Base-by-base conservation (phyloP, 106 monocot species). In the Dendrobium officinale region DNA sequence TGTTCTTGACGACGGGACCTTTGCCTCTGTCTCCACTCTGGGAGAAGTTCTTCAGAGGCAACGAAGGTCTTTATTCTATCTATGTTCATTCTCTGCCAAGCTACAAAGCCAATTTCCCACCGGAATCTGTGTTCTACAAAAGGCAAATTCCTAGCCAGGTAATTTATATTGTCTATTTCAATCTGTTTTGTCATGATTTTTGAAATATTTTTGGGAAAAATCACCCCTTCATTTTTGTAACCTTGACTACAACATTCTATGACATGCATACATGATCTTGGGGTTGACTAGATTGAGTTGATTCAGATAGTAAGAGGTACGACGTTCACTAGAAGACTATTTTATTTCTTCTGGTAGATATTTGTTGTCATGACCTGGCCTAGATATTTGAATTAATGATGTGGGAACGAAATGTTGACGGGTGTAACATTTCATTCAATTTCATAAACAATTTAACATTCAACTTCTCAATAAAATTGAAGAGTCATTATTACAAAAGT, bases 91-190 rank as follows among this genome's bases (percentile, higher is more conserved):
- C 91, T 2, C 40, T 87, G 81, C 91, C 91, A 6, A 43, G 75
- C 54, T 91, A 91, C 73, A 31, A 72, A 37, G 80, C 82, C 24
- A 56, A 76, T 22, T 90, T 75, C 80, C 75, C 85, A 3, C 59
- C 77, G 1, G 41, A 29, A 18, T 90, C 90, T 33, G 82, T 85
- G 4, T 90, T 90, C 80, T 85, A 85, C 75, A n/a, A 61, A 26
- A 80, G 87, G 33, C 90, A 90, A 67, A 85, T 90, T 51, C 90
- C 90, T 6, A 90, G 90, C 66, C 64, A 90, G 90, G 87, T 87
- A 84, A 43, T 19, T 19, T 72, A 59, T 10, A 0, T 18, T 19
- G 47, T 80, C 17, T 75, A 73, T 26, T 67, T 24, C 27, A 29
- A 27, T 67, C 67, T 56, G 56, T 19, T 61, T 22, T 61, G 20